Conservation (phyloP, 805 yeast genomes). For the Candida montana region DNA sequence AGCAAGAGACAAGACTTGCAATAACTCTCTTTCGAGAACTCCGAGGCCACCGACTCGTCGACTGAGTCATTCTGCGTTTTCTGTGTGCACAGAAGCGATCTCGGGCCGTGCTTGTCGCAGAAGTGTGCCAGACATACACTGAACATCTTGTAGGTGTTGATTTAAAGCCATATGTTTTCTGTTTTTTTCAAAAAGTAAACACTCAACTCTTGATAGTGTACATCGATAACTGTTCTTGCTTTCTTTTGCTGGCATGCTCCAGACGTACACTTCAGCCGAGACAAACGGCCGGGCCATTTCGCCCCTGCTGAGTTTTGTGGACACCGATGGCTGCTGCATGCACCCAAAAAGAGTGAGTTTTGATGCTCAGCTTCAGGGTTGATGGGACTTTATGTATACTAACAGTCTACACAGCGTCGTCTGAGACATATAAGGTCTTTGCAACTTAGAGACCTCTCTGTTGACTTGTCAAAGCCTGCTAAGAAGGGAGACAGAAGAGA, state of each 20-base stretch:
- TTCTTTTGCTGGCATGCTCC: no score
- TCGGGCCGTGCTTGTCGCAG: slow-evolving; percentile 76
- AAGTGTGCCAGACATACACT: slow-evolving; percentile 62
- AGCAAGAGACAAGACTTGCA: slow-evolving; percentile 59
- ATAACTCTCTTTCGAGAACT: slow-evolving; percentile 39
- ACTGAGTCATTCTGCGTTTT: slow-evolving; percentile 23
- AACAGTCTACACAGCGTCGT: slow-evolving; percentile 15
- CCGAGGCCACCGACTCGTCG: slow-evolving; percentile 27
- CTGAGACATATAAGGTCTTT: slow-evolving; percentile 19
- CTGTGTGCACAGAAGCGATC: slow-evolving; percentile 60
- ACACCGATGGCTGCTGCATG: slow-evolving; percentile 13
- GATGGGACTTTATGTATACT: neutral
- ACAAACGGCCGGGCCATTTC: neutral
- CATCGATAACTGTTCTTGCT: neutral
- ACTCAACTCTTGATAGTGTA: neutral
- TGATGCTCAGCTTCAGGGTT: no score
- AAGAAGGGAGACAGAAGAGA: neutral
- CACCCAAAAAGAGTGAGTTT: slow-evolving; percentile 17
- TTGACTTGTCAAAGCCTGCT: neutral
- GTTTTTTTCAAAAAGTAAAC: no score
- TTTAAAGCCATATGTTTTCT: no score
- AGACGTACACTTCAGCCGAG: slow-evolving; percentile 6
- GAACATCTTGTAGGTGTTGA: slow-evolving; percentile 24
- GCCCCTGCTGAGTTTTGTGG: slow-evolving; percentile 4
- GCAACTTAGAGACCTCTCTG: slow-evolving; percentile 16